Conservation (phyloP, 441 rosid species). For the Arabidopsis lyrata region DNA sequence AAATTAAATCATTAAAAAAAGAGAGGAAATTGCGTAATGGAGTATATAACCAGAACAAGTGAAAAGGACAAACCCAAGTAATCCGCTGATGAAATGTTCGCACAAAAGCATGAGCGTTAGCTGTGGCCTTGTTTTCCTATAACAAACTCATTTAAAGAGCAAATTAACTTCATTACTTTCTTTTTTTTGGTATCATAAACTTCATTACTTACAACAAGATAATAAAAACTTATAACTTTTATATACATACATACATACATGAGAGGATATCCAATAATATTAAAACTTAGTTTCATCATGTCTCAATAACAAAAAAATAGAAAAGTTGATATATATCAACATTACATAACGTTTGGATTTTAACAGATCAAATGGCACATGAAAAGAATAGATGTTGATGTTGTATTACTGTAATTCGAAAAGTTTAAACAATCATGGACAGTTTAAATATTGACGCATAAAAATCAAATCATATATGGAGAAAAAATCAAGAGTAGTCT, state of each 20-base stretch:
- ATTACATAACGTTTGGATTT: background rate
- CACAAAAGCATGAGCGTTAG: conserved; percentile 46
- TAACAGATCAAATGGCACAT: background rate
- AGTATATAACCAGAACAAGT: conserved; percentile 1
- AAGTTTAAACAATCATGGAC: background rate
- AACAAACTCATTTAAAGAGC: conserved; percentile 20
- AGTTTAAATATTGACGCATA: background rate
- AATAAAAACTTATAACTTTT: background rate
- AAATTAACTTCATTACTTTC: background rate
- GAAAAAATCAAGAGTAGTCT: background rate
- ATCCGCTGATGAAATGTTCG: conserved; percentile 56
- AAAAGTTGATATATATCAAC: background rate
- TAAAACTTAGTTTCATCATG: background rate
- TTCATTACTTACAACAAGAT: conserved; percentile 1
- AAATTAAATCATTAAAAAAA: background rate
- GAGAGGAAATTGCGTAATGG: conserved; percentile 16
- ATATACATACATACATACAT: background rate
- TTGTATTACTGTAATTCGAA: background rate
- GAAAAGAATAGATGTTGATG: background rate
- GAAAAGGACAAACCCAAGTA: conserved; percentile 54
- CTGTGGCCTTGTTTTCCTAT: conserved; percentile 56
- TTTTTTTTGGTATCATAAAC: background rate
- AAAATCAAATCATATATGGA: background rate
- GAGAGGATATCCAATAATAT: background rate
- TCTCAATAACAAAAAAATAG: background rate